Evolutionary conservation across 73 alveolate genomes (phyloP).

Genomic region (Tetrahymena borealis): DNA sequence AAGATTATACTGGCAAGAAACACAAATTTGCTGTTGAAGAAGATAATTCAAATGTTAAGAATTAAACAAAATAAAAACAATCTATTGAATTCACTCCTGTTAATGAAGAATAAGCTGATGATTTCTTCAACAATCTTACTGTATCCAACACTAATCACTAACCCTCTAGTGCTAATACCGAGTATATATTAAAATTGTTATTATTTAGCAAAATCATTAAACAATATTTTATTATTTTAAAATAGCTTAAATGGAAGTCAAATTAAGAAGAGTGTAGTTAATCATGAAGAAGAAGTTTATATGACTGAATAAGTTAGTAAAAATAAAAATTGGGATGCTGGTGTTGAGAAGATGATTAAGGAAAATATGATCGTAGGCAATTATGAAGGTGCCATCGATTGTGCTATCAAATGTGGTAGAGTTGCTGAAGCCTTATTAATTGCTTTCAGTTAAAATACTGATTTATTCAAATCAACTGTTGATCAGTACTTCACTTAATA

Average conservation of each 20-base stretch:
- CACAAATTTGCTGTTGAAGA: constrained; percentile 45
- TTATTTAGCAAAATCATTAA: background rate
- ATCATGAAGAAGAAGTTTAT: constrained; percentile 40
- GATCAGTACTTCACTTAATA: constrained; percentile 72
- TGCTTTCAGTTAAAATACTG: constrained; percentile 76
- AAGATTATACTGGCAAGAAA: constrained; percentile 67
- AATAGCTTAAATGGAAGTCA: constrained; percentile 7
- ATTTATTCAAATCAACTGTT: constrained; percentile 77
- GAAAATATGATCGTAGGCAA: constrained; percentile 87
- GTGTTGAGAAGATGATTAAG: constrained; percentile 86
- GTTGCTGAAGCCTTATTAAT: constrained; percentile 87
- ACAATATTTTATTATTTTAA: background rate
- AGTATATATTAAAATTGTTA: background rate
- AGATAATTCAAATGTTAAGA: background rate
- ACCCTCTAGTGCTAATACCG: constrained; percentile 13
- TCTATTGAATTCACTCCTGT: constrained; percentile 49
- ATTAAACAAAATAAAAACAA: background rate
- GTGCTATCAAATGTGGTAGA: constrained; percentile 90
- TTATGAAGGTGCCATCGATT: constrained; percentile 93
- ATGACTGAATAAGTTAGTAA: constrained; percentile 69
- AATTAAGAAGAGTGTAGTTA: constrained; percentile 28
- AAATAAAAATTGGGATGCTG: constrained; percentile 95
- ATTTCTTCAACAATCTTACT: constrained; percentile 60
- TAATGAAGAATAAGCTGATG: constrained; percentile 57
- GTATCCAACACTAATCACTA: constrained; percentile 43